Evolutionary conservation across 345 rosid genomes (phyloP), one percentile per base, ranked within the genome.

Genomic region (Corchorus olitorius): DNA sequence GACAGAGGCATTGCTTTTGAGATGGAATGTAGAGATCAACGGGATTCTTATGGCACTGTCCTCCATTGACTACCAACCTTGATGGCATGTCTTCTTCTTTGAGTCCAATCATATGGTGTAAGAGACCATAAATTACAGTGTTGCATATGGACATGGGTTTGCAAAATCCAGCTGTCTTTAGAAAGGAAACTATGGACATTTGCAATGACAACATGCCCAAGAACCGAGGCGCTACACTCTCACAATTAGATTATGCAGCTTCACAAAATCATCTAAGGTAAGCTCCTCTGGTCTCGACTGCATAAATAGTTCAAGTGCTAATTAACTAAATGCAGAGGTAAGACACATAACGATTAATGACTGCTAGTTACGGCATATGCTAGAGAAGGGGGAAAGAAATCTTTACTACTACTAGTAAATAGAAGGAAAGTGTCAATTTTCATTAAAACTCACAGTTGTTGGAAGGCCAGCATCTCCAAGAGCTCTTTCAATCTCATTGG

Each of bases 211-310:
- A 37, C 13, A 8, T 0, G 5, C 10, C 19, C 12, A 4, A 43
- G 76, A 58, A 59, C 77, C 35, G 27, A n/a, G 27, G 59, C 16
- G 5, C 78, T 85, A 84, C 7, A 60, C 83, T 53, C 83, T 75
- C 17, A 37, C 82, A 43, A 95, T 88, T 73, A 84, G 68, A 78
- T 88, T 90, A 76, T 91, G 96, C 90, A 95, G 79, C 84, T 87
- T 93, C 65, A 93, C 97, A 79, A 95, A 93, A 74, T 92, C 98
- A 54, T 88, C 92, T 73, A 90, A 65, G 0, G 93, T 86, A 61
- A 95, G 99, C 89, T 94, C 98, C 88, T 89, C 97, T 39, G 97
- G 97, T 83, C 98, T 92, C 70, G 98, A 89, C 98, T 93, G 97
- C 89, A 77, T 34, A 39, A 37, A 65, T 49, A 60, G 55, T 67